A percentile compares a stretch with the other conserved stretches of the same genome.
Evolutionary conservation across 2,329 filamentous ascomycete genomes (phyloP).

Genomic region (Fusarium anguioides): DNA sequence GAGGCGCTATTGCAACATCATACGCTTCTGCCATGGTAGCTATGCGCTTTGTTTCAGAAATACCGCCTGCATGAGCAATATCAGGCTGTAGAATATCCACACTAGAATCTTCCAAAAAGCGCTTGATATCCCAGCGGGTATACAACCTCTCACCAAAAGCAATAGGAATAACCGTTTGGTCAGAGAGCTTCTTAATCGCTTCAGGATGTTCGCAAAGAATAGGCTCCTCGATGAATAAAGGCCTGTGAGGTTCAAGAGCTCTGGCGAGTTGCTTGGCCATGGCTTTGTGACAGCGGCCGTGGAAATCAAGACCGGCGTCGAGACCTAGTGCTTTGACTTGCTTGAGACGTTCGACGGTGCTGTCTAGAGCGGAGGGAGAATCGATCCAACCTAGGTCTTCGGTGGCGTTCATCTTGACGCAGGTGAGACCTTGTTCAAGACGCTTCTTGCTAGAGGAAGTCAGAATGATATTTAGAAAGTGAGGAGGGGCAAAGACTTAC

Average conservation of each 20-base stretch:
- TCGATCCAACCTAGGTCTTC: constrained; percentile 82
- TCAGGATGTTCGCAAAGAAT: constrained; percentile 75
- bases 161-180: constrained; percentile 65
- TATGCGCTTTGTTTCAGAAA: constrained; percentile 76
- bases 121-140: constrained; percentile 78
- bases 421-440: constrained; percentile 62
- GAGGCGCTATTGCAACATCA: constrained; percentile 78
- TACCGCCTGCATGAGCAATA: constrained; percentile 77
- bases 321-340: constrained; percentile 76
- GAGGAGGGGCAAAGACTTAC: constrained; percentile 49
- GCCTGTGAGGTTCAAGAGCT: constrained; percentile 72
- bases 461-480: constrained; percentile 57
- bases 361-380: constrained; percentile 71
- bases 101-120: constrained; percentile 74
- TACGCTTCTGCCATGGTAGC: constrained; percentile 78
- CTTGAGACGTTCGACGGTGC: constrained; percentile 74
- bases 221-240: constrained; percentile 82
- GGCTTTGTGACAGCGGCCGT: constrained; percentile 80
- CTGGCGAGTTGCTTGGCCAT: constrained; percentile 82
- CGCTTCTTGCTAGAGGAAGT: constrained; percentile 46
- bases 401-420: constrained; percentile 84
- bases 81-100: constrained; percentile 81
- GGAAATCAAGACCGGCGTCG: constrained; percentile 81
- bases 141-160: constrained; percentile 79
- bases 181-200: constrained; percentile 61